phyloP scores from a whole-genome alignment of 208 protist species.

The Acanthamoeba healyi region DNA sequence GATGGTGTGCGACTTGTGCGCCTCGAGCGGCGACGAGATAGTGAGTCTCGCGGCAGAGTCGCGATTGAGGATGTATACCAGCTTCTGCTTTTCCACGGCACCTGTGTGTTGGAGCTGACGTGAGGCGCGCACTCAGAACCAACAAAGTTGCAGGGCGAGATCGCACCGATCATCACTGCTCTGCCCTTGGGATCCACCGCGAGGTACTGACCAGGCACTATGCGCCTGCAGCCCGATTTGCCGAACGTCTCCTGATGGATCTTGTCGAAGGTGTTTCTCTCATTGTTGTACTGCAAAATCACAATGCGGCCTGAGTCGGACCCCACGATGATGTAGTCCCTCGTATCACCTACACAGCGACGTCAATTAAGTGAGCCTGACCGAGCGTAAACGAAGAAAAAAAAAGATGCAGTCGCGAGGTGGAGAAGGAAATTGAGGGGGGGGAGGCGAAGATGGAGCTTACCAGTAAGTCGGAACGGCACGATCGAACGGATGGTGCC shows the following conservation, averaged over 20 bases:
- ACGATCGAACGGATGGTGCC: conserved; percentile 92
- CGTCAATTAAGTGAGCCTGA: too few relatives aligned
- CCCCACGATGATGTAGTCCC: conserved; percentile 96
- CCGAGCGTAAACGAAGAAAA: too few relatives aligned
- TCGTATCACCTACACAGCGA: conserved; percentile 78
- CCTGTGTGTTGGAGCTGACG: not conserved
- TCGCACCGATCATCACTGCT: conserved; percentile 96
- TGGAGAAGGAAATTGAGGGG: not conserved
- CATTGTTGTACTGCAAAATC: conserved; percentile 95
- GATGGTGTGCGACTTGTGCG: conserved; percentile 93
- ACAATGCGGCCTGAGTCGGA: conserved; percentile 95
- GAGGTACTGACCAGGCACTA: conserved; percentile 96
- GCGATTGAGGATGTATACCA: conserved; percentile 96
- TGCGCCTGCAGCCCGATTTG: conserved; percentile 96
- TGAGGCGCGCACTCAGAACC: too few relatives aligned
- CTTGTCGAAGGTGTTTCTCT: conserved; percentile 93
- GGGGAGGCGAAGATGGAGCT: not conserved
- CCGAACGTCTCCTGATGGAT: conserved; percentile 97
- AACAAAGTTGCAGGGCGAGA: too few relatives aligned
- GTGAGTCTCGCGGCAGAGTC: conserved; percentile 91
- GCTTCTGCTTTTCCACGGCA: conserved; percentile 96
- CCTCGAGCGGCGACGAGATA: conserved; percentile 95
- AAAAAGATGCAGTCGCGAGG: too few relatives aligned
- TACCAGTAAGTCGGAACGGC: conserved; percentile 93
- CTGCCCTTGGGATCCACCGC: conserved; percentile 95